phyloP scores from a whole-genome alignment of 176 grass and related monocot genomes.

The Aegilops tauschii region DNA sequence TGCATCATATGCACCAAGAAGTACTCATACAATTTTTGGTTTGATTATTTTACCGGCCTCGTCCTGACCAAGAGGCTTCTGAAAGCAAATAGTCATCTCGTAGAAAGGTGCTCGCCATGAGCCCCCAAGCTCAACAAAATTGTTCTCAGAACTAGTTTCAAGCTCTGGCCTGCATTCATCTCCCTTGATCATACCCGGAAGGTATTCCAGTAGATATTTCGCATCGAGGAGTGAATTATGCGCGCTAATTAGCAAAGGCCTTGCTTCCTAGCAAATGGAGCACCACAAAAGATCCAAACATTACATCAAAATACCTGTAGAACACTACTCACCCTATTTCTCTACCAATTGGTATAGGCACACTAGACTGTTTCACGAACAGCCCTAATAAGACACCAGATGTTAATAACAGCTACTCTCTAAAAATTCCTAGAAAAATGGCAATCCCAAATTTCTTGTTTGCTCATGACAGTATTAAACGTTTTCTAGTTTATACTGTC shows the following conservation, averaged over 20 bases:
- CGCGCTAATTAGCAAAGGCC: conserved; percentile 49
- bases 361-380: not conserved
- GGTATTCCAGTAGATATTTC: conserved; percentile 46
- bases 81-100: conserved; percentile 61
- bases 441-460: not conserved
- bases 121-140: conserved; percentile 69
- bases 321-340: not conserved
- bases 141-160: conserved; percentile 33
- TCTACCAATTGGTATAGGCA: not conserved
- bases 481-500: not conserved
- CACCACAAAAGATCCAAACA: conserved; percentile 8
- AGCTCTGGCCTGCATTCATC: conserved; percentile 5
- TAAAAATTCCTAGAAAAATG: not conserved
- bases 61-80: not conserved
- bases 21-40: not conserved
- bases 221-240: conserved; percentile 53
- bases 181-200: conserved; percentile 40
- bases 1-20: not conserved
- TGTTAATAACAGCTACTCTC: not conserved
- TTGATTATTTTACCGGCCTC: conserved; percentile 46
- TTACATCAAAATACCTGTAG: not conserved
- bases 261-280: conserved; percentile 51
- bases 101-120: conserved; percentile 70
- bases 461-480: not conserved
- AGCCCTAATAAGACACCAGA: not conserved